phyloP scores from a whole-genome alignment of 2,329 filamentous ascomycete species.

The Colletotrichum filicis region DNA sequence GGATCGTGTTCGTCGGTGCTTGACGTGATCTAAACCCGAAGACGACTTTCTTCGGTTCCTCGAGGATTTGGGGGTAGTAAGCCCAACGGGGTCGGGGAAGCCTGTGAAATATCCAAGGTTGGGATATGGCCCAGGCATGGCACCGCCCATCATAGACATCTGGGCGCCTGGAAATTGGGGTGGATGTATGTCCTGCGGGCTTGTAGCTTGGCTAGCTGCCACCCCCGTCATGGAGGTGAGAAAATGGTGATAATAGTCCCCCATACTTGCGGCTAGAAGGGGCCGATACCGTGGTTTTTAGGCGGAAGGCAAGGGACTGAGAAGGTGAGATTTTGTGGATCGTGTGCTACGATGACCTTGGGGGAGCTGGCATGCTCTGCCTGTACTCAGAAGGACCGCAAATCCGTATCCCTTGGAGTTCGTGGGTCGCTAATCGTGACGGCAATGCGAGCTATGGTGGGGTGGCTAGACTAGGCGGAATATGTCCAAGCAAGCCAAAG shows the following conservation, averaged over 20 bases:
- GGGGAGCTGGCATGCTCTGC: slow-evolving; percentile 18
- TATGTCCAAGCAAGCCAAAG: background rate
- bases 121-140: slow-evolving; percentile 56
- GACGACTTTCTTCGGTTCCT: slow-evolving; percentile 63
- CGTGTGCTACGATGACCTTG: slow-evolving; percentile 18
- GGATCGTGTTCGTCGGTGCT: slow-evolving; percentile 92
- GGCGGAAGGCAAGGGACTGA: slow-evolving; percentile 3
- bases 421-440: slow-evolving; percentile 4
- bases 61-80: slow-evolving; percentile 58
- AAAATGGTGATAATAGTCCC: slow-evolving; percentile 67
- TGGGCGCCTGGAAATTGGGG: slow-evolving; percentile 47
- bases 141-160: slow-evolving; percentile 42
- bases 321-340: slow-evolving; percentile 12
- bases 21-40: slow-evolving; percentile 76
- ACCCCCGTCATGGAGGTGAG: slow-evolving; percentile 62
- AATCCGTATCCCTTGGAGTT: slow-evolving; percentile 14
- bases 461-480: background rate
- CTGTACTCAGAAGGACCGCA: background rate
- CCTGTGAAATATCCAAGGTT: slow-evolving; percentile 61
- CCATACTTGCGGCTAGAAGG: slow-evolving; percentile 51
- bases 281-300: background rate
- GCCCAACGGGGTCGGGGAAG: slow-evolving; percentile 61
- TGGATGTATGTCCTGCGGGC: slow-evolving; percentile 52
- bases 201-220: slow-evolving; percentile 49
- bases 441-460: background rate